phyloP scores from a whole-genome alignment of 2,329 filamentous ascomycete genomes.

The Elsinoe perseae region DNA sequence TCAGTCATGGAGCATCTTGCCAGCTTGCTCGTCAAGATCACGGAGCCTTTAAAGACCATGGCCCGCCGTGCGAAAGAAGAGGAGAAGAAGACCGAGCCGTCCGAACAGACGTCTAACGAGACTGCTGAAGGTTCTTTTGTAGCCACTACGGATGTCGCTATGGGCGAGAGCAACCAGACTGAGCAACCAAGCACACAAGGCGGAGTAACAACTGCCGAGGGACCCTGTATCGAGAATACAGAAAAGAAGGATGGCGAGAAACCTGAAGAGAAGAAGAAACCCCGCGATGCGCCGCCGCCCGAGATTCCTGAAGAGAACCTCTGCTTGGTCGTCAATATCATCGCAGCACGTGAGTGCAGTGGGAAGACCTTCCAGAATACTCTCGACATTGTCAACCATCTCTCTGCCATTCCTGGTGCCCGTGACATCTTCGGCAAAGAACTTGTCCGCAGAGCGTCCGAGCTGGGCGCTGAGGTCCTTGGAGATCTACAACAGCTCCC shows the following conservation, averaged over 20 bases:
- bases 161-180: constrained; percentile 21
- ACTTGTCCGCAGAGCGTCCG: constrained; percentile 77
- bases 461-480: constrained; percentile 76
- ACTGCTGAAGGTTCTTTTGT: constrained; percentile 9
- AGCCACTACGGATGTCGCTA: constrained; percentile 19
- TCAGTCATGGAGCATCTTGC: constrained; percentile 91
- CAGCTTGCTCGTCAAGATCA: constrained; percentile 78
- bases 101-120: constrained; percentile 19
- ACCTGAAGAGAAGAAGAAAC: constrained; percentile 47
- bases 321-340: constrained; percentile 89
- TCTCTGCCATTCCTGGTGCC: constrained; percentile 84
- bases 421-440: constrained; percentile 90
- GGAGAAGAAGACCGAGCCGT: constrained; percentile 39
- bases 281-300: constrained; percentile 63
- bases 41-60: constrained; percentile 71
- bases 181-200: constrained; percentile 12
- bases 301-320: constrained; percentile 83
- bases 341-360: constrained; percentile 91
- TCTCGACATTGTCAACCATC: constrained; percentile 94
- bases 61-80: constrained; percentile 74
- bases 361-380: constrained; percentile 98
- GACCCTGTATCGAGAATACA: constrained; percentile 19
- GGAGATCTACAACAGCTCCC: constrained; percentile 76
- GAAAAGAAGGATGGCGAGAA: constrained; percentile 35
- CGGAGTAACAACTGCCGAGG: not conserved